A percentile compares a stretch with the other conserved stretches of the same genome.
phyloP scores from a whole-genome alignment of 192 early-diverging fungal species.

The Chytriomyces hyalinus region DNA sequence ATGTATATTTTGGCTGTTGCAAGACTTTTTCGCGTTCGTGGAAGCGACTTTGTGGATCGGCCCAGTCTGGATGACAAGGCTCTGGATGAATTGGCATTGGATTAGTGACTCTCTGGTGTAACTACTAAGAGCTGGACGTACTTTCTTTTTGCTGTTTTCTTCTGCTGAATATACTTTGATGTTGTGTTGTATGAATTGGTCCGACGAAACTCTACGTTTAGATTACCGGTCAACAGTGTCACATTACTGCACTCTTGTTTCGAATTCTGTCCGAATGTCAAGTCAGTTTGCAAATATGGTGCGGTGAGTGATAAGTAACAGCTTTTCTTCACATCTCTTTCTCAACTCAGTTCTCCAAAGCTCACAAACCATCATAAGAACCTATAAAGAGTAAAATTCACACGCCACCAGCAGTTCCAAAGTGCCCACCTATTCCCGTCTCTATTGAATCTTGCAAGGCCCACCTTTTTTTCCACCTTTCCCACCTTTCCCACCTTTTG shows the following conservation, averaged over 20 bases:
- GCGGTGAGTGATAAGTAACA: too few species aligned
- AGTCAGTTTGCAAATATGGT: too few species aligned
- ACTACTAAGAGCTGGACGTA: neutral
- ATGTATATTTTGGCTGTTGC: slow-evolving; percentile 48
- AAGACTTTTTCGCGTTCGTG: slow-evolving; percentile 48
- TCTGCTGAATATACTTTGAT: neutral
- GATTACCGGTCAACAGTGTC: neutral
- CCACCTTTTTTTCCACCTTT: neutral
- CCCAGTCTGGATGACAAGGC: slow-evolving; percentile 51
- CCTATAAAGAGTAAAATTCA: too few species aligned
- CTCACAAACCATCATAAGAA: too few species aligned
- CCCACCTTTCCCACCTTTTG: neutral
- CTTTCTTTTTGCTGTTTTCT: neutral
- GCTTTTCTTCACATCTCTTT: too few species aligned
- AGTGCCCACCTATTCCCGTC: too few species aligned
- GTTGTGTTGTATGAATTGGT: neutral
- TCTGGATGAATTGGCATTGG: slow-evolving; percentile 33
- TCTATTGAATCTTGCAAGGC: slow-evolving; percentile 26
- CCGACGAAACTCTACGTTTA: neutral
- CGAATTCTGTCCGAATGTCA: too few species aligned
- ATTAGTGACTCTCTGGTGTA: neutral
- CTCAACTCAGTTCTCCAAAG: too few species aligned
- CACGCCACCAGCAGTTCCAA: too few species aligned
- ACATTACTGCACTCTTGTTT: too few species aligned
- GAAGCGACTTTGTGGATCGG: slow-evolving; percentile 48